Conservation (phyloP, 1,284 basidiomycete species). For the Neolentinus lepideus region DNA sequence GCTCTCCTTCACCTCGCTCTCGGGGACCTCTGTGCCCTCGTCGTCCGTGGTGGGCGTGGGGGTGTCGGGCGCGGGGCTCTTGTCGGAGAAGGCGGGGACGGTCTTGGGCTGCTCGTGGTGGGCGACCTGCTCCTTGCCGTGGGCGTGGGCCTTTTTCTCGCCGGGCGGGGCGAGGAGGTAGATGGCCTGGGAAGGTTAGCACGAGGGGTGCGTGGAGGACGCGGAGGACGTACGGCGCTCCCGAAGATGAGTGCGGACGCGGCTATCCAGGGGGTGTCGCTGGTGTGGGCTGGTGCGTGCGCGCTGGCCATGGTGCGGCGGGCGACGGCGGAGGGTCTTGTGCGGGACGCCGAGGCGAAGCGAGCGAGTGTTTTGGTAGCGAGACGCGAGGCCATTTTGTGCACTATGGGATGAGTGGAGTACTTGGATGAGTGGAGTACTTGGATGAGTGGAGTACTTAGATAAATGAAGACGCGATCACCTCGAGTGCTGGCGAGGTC, state of each 20-base stretch:
- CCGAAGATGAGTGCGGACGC: not conserved
- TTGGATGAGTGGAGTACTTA: too few relatives aligned
- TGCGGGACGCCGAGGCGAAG: not conserved
- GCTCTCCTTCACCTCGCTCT: slow-evolving; percentile 23
- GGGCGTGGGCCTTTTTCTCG: not conserved
- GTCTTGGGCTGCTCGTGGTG: not conserved
- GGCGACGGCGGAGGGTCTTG: not conserved
- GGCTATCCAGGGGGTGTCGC: not conserved
- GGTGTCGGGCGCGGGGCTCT: not conserved
- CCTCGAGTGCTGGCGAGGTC: too few relatives aligned
- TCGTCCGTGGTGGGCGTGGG: slow-evolving; percentile 18
- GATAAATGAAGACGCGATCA: too few relatives aligned
- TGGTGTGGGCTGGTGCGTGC: not conserved
- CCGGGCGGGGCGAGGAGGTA: not conserved
- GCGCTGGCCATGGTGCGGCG: not conserved
- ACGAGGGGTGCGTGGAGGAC: not conserved
- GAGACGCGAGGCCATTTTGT: not conserved
- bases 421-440: too few relatives aligned
- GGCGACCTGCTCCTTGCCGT: not conserved
- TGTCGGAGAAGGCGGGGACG: not conserved
- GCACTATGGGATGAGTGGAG: too few relatives aligned
- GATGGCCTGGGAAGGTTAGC: not conserved
- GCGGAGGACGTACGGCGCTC: not conserved
- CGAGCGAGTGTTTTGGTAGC: not conserved
- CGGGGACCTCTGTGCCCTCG: slow-evolving; percentile 21